Percentiles rank a stretch among this genome's conserved stretches.
phyloP scores from a whole-genome alignment of 2,329 filamentous ascomycete species.

The Falciphora oryzae region DNA sequence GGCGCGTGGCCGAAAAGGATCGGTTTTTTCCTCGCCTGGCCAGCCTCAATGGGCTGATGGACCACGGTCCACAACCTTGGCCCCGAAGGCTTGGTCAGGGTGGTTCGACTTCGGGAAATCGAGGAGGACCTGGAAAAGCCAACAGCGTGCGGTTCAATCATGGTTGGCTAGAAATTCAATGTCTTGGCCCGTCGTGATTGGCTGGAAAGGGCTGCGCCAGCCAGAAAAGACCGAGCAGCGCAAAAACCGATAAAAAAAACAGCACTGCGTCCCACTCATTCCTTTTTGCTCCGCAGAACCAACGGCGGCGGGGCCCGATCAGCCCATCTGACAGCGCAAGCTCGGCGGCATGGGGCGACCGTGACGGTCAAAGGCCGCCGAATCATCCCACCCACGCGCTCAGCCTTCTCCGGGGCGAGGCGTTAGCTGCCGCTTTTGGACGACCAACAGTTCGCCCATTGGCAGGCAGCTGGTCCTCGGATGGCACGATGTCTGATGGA shows the following conservation, averaged over 20 bases:
- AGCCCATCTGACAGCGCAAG: slow-evolving; percentile 7
- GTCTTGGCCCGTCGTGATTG: neutral
- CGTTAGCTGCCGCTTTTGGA: neutral
- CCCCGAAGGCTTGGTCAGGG: neutral
- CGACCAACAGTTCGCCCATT: too few species aligned
- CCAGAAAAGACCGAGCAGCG: neutral
- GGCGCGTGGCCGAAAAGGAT: neutral
- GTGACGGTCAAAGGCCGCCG: slow-evolving; percentile 1
- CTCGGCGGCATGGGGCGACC: slow-evolving; percentile 5
- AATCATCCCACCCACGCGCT: slow-evolving; percentile 1
- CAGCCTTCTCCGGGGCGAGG: too few species aligned
- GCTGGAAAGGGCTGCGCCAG: neutral
- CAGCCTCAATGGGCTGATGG: neutral
- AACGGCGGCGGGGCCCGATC: slow-evolving; percentile 2
- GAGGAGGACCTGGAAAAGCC: neutral
- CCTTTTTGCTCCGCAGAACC: neutral
- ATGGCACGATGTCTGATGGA: neutral
- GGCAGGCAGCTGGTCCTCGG: too few species aligned
- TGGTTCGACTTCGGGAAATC: neutral
- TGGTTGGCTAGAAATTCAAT: slow-evolving; percentile 2
- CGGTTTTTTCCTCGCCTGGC: neutral
- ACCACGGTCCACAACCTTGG: neutral
- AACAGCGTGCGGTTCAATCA: neutral
- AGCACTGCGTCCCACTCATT: neutral
- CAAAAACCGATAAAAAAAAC: too few species aligned